These are phyloP conservation scores for Fusarium sp. DNA, from an alignment of 2,329 filamentous ascomycete genomes.

Conservation along the genomic window DNA sequence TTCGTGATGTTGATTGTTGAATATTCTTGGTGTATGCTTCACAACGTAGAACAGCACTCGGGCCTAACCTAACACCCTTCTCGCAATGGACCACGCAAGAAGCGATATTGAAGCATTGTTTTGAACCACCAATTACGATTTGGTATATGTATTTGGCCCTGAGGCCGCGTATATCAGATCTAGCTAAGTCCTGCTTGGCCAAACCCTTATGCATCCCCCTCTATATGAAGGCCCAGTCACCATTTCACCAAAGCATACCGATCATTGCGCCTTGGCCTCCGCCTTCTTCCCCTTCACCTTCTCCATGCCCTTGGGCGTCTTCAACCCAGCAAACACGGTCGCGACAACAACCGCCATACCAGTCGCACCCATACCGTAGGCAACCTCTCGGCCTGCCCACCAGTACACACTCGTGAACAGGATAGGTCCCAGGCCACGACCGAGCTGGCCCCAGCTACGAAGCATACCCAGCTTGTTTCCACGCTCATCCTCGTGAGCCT, in stretches of 20 bases:
- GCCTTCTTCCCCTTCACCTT: conserved; percentile 34
- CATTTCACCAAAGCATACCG: not conserved
- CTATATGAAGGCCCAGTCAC: not conserved
- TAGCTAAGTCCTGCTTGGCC: conserved; percentile 35
- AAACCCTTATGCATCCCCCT: conserved; percentile 3
- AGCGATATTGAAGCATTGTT: not conserved
- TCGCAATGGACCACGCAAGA: not conserved
- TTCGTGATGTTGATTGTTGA: not conserved
- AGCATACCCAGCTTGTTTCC: conserved; percentile 89
- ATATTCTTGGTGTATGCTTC: not conserved
- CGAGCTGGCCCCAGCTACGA: conserved; percentile 85
- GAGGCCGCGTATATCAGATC: not conserved
- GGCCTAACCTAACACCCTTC: not conserved
- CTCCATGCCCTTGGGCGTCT: conserved; percentile 63
- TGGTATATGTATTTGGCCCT: not conserved
- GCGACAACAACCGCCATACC: conserved; percentile 82
- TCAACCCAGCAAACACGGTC: conserved; percentile 78
- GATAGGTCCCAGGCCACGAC: conserved; percentile 86
- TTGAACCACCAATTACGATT: not conserved
- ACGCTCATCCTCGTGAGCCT: conserved; percentile 82
- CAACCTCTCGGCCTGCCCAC: conserved; percentile 93
- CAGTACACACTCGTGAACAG: conserved; percentile 96
- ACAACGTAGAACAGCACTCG: not conserved
- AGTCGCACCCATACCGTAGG: conserved; percentile 83
- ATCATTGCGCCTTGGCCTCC: conserved; percentile 32